Evolutionary conservation across 108 stramenopile species (phyloP), one percentile per base, ranked within the genome.

Genomic region (Conticribra guillardii): DNA sequence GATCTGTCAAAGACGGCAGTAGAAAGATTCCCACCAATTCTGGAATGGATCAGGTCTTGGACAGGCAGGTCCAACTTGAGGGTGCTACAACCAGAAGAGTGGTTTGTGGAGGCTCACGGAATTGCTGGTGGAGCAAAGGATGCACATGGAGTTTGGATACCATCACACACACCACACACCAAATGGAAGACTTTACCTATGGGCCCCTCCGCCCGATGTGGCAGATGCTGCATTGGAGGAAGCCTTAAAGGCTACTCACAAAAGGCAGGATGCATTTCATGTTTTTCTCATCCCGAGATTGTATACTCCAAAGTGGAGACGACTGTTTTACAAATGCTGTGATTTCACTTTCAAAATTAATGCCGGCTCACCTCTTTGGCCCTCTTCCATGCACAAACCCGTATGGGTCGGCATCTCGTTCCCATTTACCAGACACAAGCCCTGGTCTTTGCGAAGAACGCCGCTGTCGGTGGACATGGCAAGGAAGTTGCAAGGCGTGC

Each of bases 151-250:
- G 48, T 80, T 3, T 73, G 72, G 79, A 80, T 73, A 0, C 60
- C 74, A 21, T 8, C 0, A 0, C 64, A 66, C 28, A 45, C 33
- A 30, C 31, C 64, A 66, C 28, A 45, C 33, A 30, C 31, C 54
- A 9, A 24, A n/a, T 3, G 41, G 50, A 8, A n/a, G 34, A 1
- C 2, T 46, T 0, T 54, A 59, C 37, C 21, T 79, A 2, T 82
- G 82, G 72, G 3, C 54, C 4, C 73, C 73, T n/a, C 72, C 82
- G 0, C 82, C 82, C 0, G 51, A 53, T 0, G 58, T 52, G 0
- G 76, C 76, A 0, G 60, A 74, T 23, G 66, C 44, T 3, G 76
- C 66, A 15, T 16, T 82, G 23, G 76, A 77, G 52, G 76, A 82
- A 24, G 41, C 67, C 9, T 5, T 62, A 3, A 64, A 74, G 23